These are phyloP conservation scores for Candida glucosophila DNA, from an alignment of 1,139 yeast genomes.

Conservation along the genomic window DNA sequence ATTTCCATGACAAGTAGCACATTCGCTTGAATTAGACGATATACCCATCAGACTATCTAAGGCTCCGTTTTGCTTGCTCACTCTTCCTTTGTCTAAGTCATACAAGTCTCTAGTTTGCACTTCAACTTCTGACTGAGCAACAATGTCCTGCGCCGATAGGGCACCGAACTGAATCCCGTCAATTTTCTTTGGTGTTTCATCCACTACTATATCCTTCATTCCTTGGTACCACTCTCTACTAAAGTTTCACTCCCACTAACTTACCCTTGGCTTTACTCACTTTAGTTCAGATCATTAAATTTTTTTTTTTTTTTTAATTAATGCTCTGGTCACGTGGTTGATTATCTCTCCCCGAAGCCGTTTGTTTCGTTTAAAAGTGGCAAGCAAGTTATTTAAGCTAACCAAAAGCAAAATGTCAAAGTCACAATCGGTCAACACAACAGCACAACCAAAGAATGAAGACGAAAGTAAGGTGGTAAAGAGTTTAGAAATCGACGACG, in stretches of 20 bases:
- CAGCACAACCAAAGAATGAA: slow-evolving; percentile 8
- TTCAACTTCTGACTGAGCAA: slow-evolving; percentile 92
- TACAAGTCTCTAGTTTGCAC: slow-evolving; percentile 89
- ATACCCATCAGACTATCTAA: slow-evolving; percentile 92
- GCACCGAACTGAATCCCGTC: slow-evolving; percentile 91
- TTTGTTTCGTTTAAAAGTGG: too few species aligned
- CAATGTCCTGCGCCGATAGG: slow-evolving; percentile 79
- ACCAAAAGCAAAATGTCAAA: slow-evolving; percentile 1
- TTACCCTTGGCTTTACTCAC: too few species aligned
- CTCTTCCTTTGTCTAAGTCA: slow-evolving; percentile 76
- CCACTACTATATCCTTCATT: slow-evolving; percentile 72
- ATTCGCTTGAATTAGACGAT: slow-evolving; percentile 74
- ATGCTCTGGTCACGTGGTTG: too few species aligned
- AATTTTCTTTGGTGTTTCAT: slow-evolving; percentile 84
- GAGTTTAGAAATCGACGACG: slow-evolving; percentile 85
- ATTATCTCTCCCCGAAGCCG: too few species aligned
- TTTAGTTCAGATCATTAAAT: too few species aligned
- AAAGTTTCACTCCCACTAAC: too few species aligned
- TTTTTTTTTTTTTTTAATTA: too few species aligned
- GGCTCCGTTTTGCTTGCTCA: slow-evolving; percentile 78
- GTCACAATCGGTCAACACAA: slow-evolving; percentile 1
- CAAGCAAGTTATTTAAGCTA: too few species aligned
- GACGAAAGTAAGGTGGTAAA: slow-evolving; percentile 36
- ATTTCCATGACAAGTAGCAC: slow-evolving; percentile 87
- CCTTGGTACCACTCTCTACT: too few species aligned